A percentile compares a stretch with the other conserved stretches of the same genome.
phyloP scores from a whole-genome alignment of 331 rosid species.

The Rhamnella rubrinervis region DNA sequence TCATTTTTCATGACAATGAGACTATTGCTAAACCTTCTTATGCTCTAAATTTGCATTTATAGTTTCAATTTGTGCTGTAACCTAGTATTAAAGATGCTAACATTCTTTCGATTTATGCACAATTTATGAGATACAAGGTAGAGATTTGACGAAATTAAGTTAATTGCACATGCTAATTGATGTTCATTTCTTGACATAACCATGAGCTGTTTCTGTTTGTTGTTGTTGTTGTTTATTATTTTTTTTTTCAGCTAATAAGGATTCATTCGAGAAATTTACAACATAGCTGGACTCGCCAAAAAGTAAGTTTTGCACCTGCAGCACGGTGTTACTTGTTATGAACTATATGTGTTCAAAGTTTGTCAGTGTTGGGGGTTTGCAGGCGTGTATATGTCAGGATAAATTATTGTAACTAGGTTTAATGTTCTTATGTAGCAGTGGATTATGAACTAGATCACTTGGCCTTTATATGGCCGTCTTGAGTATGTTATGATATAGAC shows the following conservation, averaged over 20 bases:
- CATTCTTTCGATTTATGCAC: not conserved
- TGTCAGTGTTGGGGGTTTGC: not conserved
- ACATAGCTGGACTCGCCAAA: constrained; percentile 64
- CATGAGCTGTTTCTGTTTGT: not conserved
- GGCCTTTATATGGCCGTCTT: constrained; percentile 2
- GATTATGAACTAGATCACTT: constrained; percentile 3
- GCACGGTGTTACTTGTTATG: not conserved
- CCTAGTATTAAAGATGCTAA: not conserved
- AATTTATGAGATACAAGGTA: constrained; percentile 9
- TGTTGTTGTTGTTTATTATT: too few relatives aligned
- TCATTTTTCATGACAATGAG: not conserved
- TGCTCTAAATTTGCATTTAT: constrained; percentile 1
- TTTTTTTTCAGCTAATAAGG: constrained; percentile 49
- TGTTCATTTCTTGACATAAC: constrained; percentile 25
- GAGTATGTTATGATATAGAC: constrained; percentile 1
- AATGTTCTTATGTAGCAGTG: not conserved
- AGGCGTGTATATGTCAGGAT: not conserved
- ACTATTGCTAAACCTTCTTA: not conserved
- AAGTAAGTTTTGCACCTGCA: constrained; percentile 36
- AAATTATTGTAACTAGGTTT: not conserved
- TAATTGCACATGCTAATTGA: constrained; percentile 7
- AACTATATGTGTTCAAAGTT: not conserved
- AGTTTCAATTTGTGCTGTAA: not conserved
- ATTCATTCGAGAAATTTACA: constrained; percentile 52
- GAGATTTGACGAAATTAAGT: constrained; percentile 5